Percentiles rank a stretch among this genome's conserved stretches.
phyloP scores from a whole-genome alignment of 148 eudicot species.

The Fagopyrum esculentum region DNA sequence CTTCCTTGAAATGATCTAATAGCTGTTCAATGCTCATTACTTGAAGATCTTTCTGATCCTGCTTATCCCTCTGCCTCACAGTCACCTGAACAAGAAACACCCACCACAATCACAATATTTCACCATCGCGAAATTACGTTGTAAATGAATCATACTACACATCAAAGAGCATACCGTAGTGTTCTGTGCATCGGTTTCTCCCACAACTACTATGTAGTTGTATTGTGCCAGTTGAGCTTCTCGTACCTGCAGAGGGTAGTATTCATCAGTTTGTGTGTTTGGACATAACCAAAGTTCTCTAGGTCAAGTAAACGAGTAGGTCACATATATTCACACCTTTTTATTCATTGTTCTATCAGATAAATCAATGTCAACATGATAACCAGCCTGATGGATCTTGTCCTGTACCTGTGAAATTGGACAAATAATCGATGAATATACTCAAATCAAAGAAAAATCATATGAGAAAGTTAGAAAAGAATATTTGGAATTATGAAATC shows the following conservation, averaged over 20 bases:
- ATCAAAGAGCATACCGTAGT: constrained; percentile 33
- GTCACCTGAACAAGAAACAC: constrained; percentile 41
- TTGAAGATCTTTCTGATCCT: constrained; percentile 31
- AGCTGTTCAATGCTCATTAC: constrained; percentile 47
- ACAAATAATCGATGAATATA: not conserved
- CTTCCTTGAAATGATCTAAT: constrained; percentile 50
- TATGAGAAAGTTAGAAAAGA: not conserved
- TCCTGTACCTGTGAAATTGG: constrained; percentile 38
- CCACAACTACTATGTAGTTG: constrained; percentile 93
- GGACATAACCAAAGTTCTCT: no score
- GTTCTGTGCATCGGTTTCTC: constrained; percentile 69
- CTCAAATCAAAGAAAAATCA: constrained; percentile 10
- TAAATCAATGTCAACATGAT: constrained; percentile 70
- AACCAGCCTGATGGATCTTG: constrained; percentile 69
- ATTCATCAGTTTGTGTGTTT: constrained; percentile 19
- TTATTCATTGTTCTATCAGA: constrained; percentile 80
- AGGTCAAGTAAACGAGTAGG: not conserved
- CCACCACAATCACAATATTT: not conserved
- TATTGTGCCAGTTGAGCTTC: constrained; percentile 92
- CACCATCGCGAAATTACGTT: not conserved
- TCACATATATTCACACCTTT: constrained; percentile 37
- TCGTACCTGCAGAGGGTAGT: constrained; percentile 53
- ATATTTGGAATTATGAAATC: not conserved
- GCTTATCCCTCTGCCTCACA: constrained; percentile 62
- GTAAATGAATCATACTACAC: not conserved